Conservation (phyloP, 208 protist species). For the Acanthamoeba quina region DNA sequence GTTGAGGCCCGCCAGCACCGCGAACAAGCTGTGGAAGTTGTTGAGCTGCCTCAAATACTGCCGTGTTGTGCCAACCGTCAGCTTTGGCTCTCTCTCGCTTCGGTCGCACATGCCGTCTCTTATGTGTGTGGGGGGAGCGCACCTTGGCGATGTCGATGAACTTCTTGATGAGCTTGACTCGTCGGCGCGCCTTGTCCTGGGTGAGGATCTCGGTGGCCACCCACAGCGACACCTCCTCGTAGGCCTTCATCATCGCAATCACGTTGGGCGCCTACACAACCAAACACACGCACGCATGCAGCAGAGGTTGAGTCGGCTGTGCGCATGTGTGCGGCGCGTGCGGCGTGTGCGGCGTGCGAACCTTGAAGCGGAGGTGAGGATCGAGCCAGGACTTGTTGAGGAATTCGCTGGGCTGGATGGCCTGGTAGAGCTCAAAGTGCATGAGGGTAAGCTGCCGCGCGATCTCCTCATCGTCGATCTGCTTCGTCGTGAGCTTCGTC, state of each 20-base stretch:
- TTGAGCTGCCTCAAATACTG: constrained; percentile 23
- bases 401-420: constrained; percentile 77
- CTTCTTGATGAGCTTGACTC: constrained; percentile 79
- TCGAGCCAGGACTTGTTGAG: constrained; percentile 86
- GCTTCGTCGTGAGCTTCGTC: constrained; percentile 60
- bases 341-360: background rate
- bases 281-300: background rate
- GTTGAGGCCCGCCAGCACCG: constrained; percentile 43
- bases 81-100: no score
- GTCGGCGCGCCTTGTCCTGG: constrained; percentile 48
- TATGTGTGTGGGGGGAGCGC: background rate
- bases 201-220: constrained; percentile 81
- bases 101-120: no score
- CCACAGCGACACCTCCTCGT: constrained; percentile 85
- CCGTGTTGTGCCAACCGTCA: background rate
- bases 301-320: no score
- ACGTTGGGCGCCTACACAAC: constrained; percentile 77
- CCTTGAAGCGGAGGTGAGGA: constrained; percentile 75
- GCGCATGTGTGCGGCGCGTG: background rate
- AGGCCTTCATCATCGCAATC: constrained; percentile 84
- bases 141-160: constrained; percentile 85
- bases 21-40: constrained; percentile 47
- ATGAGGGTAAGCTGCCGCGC: constrained; percentile 55
- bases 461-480: constrained; percentile 81
- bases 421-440: constrained; percentile 31